Evolutionary conservation across 192 early-diverging fungal species (phyloP), one percentile per base, ranked within the genome.

Genomic region (Fimicolochytrium jonesii): DNA sequence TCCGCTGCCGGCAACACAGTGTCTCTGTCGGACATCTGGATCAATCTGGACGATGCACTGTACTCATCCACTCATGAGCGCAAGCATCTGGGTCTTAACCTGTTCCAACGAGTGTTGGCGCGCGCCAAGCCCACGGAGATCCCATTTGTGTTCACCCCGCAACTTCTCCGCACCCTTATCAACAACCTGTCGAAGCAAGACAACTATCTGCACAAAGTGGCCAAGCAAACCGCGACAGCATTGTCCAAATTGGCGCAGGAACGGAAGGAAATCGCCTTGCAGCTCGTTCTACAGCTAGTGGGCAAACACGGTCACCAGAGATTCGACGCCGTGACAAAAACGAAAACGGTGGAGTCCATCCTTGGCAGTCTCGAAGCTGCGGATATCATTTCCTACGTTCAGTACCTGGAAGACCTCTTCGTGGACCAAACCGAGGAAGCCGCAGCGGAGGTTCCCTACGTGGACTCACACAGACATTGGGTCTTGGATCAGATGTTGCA

Each of bases 71-170:
- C 84, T 6, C 87, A 94, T 73, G 90, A 92, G 67, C 86, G 90
- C 62, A 92, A 89, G 70, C 92, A 82, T 76, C 87, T 94, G 82
- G 94, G 91, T 43, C 90, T 94, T 75, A 84, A 90, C 52, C 66
- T 95, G 22, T 84, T 96, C 42, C 83, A 88, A 54, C 81, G 76
- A 56, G 70, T 83, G n/a, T 72, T 92, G 30, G 78, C 78, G 1
- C 69, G 62, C 20, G 59, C 88, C 13, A 55, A 78, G 0, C 46
- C 72, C 25, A 77, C 81, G 4, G 79, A 90, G 43, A 75, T 90
- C 46, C 73, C 83, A 4, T 77, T 83, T 49, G 57, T 94, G 32
- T 89, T 94, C 64, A 89, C 93, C 44, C 83, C 80, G 22, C 88
- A 91, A 69, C 84, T 96, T 44, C 85, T 96, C 78, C 86, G 89